Base-by-base conservation (phyloP, 768 basidiomycete genomes). In the Boletus pseudopeckii region DNA sequence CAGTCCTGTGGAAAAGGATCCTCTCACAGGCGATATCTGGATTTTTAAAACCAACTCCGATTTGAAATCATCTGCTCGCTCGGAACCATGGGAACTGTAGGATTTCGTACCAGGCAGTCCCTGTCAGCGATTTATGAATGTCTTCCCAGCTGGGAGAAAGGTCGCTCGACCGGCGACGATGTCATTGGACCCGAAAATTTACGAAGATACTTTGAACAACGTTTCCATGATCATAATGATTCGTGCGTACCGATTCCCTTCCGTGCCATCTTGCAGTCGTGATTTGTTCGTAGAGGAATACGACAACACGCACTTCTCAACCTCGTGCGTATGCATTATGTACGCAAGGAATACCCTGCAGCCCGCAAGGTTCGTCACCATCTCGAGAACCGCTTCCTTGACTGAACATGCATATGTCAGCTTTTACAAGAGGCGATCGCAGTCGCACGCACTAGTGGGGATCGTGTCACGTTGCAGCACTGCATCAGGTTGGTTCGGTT, bases 251-350 rank as follows among this genome's bases (percentile, higher is more conserved):
- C 24, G 28, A 24, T 44, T 38, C 5, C 40, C 41, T 39, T 11
- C 38, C 14, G 2, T 26, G 6, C 18, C 41, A 5, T 37, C 38
- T 18, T n/a, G 26, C n/a, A 28, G 46, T 34, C 3, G 18, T 24
- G 38, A 44, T 39, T 22, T 53, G 13, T 52, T 53, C 39, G 26
- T 61, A 92, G 90, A 17, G 88, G 88, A 6, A 69, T 88, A 53
- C 86, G 90, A 46, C 90, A 92, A 55, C 86, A 89, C 64, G 88
- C 89, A 1, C 68, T 93, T 52, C 74, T 93, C 38, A 87, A 88
- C 58, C 71, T 93, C 15, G 85, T 88, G 24, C 80, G 86, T 32
- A 82, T 90, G 78, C 88, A 93, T 63, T 92, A 87, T 65, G 71
- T 82, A 37, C 80, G 82, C 18, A 77, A 80, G 40, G 90, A 93